Evolutionary conservation across 345 rosid genomes (phyloP).

Genomic region (Populus simonii): DNA sequence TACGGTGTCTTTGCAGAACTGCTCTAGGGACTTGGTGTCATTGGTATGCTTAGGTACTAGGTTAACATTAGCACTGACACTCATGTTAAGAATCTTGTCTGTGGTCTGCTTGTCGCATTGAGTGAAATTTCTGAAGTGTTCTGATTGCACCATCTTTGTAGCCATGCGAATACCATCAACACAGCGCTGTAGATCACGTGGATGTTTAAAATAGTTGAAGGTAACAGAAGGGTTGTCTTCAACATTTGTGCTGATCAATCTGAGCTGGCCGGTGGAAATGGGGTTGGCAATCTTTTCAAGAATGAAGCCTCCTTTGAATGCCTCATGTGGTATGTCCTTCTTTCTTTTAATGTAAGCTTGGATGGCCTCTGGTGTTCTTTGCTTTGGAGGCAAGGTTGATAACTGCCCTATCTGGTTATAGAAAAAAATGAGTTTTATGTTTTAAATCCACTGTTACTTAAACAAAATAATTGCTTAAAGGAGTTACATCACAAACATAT

Average conservation of each 20-base stretch:
- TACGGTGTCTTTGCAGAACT: slow-evolving; percentile 93
- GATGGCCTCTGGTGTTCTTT: slow-evolving; percentile 62
- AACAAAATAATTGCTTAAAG: neutral
- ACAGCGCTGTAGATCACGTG: slow-evolving; percentile 63
- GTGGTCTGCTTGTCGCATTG: slow-evolving; percentile 42
- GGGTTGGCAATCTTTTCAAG: slow-evolving; percentile 79
- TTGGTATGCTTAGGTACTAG: slow-evolving; percentile 66
- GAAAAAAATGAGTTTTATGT: neutral
- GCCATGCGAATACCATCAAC: slow-evolving; percentile 65
- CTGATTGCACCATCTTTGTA: slow-evolving; percentile 57
- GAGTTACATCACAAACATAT: neutral
- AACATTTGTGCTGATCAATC: slow-evolving; percentile 57
- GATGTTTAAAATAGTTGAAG: slow-evolving; percentile 89
- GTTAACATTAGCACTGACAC: slow-evolving; percentile 75
- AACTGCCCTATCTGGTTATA: slow-evolving; percentile 48
- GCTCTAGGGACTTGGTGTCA: slow-evolving; percentile 82
- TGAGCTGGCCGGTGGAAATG: slow-evolving; percentile 65
- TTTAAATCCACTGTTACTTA: neutral
- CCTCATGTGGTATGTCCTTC: slow-evolving; percentile 61
- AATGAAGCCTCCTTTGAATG: slow-evolving; percentile 90
- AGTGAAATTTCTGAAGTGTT: slow-evolving; percentile 59
- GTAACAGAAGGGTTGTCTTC: slow-evolving; percentile 82
- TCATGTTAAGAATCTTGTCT: slow-evolving; percentile 65
- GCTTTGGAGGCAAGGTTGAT: slow-evolving; percentile 64
- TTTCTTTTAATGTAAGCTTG: slow-evolving; percentile 53